Conservation (phyloP, 148 eudicot species). For the Tetragonia tetragonoides region DNA sequence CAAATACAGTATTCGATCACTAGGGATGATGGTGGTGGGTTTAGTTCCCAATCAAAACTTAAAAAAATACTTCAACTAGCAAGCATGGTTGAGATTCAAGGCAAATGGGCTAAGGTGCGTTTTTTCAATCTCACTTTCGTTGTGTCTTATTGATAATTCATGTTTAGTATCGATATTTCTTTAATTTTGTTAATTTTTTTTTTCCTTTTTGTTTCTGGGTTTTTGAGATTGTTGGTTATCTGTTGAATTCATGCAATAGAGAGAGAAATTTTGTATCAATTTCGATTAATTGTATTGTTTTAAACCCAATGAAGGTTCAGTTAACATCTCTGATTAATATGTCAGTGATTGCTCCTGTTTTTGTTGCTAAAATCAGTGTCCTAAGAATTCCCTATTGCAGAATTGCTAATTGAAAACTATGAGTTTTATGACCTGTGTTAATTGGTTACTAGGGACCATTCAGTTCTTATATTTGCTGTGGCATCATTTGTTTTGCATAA, state of each 20-base stretch:
- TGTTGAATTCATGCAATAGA: background rate
- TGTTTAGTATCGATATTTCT: background rate
- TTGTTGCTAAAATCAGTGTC: too few relatives aligned
- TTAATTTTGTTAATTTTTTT: background rate
- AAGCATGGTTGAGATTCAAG: constrained; percentile 15
- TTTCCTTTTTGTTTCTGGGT: background rate
- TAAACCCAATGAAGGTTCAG: background rate
- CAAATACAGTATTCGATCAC: too few relatives aligned
- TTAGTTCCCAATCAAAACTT: background rate
- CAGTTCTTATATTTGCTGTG: too few relatives aligned
- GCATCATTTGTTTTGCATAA: background rate
- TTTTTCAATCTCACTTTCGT: background rate
- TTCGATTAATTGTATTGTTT: background rate
- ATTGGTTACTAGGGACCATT: too few relatives aligned
- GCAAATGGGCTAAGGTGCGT: constrained; percentile 27
- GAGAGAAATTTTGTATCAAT: background rate
- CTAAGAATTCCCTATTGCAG: background rate
- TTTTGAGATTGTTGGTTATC: background rate
- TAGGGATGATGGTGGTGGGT: background rate
- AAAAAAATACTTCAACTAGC: background rate
- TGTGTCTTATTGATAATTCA: background rate
- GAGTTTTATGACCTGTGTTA: background rate
- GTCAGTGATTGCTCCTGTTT: background rate
- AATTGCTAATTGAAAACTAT: background rate
- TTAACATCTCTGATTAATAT: too few relatives aligned